A percentile compares a stretch with the other conserved stretches of the same genome.
Conservation (phyloP, 345 rosid species). For the Stellera chamaejasme region DNA sequence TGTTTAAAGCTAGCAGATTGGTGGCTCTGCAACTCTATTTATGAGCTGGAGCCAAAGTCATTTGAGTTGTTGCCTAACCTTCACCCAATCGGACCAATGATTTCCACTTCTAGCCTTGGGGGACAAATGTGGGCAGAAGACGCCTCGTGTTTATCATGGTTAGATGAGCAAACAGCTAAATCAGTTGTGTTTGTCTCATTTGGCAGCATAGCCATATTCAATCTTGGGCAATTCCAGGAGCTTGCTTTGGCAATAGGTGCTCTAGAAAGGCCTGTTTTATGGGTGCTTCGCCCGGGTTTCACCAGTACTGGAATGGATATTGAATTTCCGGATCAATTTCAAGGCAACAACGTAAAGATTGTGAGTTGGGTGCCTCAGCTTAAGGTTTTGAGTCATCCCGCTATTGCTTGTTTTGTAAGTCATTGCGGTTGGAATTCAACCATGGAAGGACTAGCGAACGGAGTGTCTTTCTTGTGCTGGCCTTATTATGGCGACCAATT, state of each 20-base stretch:
- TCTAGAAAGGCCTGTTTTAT: not conserved
- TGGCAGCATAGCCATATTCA: not conserved
- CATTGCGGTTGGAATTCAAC: not conserved
- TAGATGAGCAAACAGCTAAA: not conserved
- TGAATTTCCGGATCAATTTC: not conserved
- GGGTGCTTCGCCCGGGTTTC: not conserved
- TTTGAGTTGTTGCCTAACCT: not conserved
- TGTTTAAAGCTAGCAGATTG: not conserved
- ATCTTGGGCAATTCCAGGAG: not conserved
- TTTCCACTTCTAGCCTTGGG: not conserved
- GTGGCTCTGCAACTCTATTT: not conserved
- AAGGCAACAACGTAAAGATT: not conserved
- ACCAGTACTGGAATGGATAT: not conserved
- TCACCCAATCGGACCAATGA: not conserved
- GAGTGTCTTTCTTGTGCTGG: slow-evolving; percentile 29
- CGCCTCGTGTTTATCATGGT: not conserved
- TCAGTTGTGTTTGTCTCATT: slow-evolving; percentile 2
- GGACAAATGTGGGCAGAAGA: not conserved
- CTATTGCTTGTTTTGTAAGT: no score
- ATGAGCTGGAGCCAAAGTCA: not conserved
- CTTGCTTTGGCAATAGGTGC: not conserved
- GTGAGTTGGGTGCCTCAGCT: not conserved
- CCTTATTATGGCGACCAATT: slow-evolving; percentile 26
- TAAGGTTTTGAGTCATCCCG: no score
- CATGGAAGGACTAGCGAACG: slow-evolving; percentile 22